Base-by-base conservation (phyloP, 2,329 filamentous ascomycete species). In the Bipolaris oryzae region DNA sequence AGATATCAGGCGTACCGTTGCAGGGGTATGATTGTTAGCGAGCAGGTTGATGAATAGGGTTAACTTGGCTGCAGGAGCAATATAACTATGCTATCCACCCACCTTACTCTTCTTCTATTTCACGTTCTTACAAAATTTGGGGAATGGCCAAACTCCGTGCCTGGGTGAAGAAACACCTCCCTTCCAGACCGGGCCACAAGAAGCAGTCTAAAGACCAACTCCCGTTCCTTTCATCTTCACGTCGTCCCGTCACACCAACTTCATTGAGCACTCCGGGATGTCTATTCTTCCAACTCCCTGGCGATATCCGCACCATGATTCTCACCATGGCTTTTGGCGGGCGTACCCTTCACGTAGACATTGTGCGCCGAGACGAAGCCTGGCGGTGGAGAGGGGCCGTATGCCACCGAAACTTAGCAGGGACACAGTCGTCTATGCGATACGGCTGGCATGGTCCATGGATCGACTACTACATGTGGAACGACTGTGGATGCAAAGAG, bases 271-370 rank as follows among this genome's bases (percentile, higher is more conserved):
- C 43, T 49, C 41, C 50, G 2, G 15, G 46, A 44, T 50, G 41
- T 34, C 55, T 41, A 25, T 42, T 61, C 16, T 58, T 61, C 16
- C 47, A 52, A 33, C 43, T 61, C 18, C 58, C 55, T 28, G 48
- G 34, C 41, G 50, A 60, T 25, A 50, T 58, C 11, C 50, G 50
- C 3, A 51, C 13, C 25, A 50, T 46, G 10, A 61, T 58, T 21
- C 33, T 52, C 2, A 33, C 15, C 11, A 45, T 55, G 7, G 55
- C 50, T 31, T 52, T 61, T 49, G 38, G 43, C 38, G 11, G 18
- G 3, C 55, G 48, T 48, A 43, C 43, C 13, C 31, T 60, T 20
- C 54, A 60, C 21, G 5, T 60, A 23, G 55, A 60, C 23, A 18
- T 60, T 25, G 37, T 42, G 16, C 23, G 44, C 3, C 35, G 21